Base-by-base conservation (phyloP, 495 filamentous ascomycete species). In the Podospora conica region DNA sequence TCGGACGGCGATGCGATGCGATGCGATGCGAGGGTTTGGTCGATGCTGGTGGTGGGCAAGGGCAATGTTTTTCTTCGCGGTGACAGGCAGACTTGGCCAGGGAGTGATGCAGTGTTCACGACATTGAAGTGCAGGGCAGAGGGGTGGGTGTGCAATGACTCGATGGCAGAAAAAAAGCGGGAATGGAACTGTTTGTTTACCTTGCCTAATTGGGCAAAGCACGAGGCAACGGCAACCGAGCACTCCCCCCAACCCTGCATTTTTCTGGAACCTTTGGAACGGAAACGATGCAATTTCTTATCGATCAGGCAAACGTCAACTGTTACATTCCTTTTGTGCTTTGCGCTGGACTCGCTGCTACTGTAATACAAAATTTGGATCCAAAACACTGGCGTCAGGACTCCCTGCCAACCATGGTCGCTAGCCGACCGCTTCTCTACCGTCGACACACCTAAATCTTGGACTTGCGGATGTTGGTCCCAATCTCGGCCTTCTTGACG, bases 401-500 rank as follows among this genome's bases (percentile, higher is more conserved):
- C 29, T 31, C 28, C 28, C 28, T 31, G 28, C 28, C 28, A 8
- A 9, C 28, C 29, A 31, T n/a, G n/a, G n/a, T n/a, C n/a, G n/a
- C n/a, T n/a, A n/a, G n/a, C n/a, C n/a, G n/a, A n/a, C n/a, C n/a
- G n/a, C 9, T 31, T 31, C 29, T 4, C 29, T 12, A 12, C 3
- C 0, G 1, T 2, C 2, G 3, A 27, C 25, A 48, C 40, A 48
- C 18, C 20, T 81, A 87, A 68, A 86, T 70, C 69, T 77, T 82
- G n/a, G 80, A 69, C 33, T 55, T 69, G 70, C 83, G 80, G 56
- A 83, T 82, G 64, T 78, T 79, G 22, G 81, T 71, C n/a, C 83
- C 84, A 18, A 83, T 75, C 68, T 85, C 78, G 15, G 73, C 70
- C 63, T 78, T 75, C 64, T 66, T 74, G 8, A 88, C 83, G 22